Percentiles rank a stretch among this genome's conserved stretches.
These are phyloP conservation scores for Astrothelium macrocarpum DNA, from an alignment of 495 filamentous ascomycete genomes.

Conservation along the genomic window DNA sequence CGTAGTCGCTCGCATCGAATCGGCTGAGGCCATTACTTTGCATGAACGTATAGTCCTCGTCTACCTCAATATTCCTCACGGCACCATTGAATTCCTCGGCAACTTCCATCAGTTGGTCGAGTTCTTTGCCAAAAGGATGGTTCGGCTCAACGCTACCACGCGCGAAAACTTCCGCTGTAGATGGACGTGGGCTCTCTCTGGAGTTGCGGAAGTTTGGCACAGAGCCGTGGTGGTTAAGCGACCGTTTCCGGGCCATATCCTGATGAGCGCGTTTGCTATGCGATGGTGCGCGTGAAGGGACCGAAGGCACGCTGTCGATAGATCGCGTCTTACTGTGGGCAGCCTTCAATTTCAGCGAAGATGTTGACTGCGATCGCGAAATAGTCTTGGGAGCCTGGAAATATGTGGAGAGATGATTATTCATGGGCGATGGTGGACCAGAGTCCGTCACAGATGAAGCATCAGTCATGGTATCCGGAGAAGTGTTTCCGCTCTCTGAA, in stretches of 20 bases:
- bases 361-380: constrained; percentile 32
- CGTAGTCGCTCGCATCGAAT: constrained; percentile 74
- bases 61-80: constrained; percentile 37
- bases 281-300: constrained; percentile 67
- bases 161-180: constrained; percentile 37
- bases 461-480: constrained; percentile 62
- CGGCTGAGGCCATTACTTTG: constrained; percentile 60
- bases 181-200: constrained; percentile 9
- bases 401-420: constrained; percentile 72
- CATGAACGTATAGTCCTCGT: constrained; percentile 45
- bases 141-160: constrained; percentile 35
- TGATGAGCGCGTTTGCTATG: constrained; percentile 76
- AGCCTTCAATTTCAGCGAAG: neutral
- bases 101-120: constrained; percentile 67
- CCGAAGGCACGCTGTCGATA: constrained; percentile 42
- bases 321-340: constrained; percentile 13
- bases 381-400: constrained; percentile 49
- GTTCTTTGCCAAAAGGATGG: constrained; percentile 59
- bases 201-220: constrained; percentile 27
- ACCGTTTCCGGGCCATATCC: constrained; percentile 58
- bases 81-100: constrained; percentile 72
- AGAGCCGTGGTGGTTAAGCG: constrained; percentile 42
- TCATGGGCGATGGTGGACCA: constrained; percentile 48
- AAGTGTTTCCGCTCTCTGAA: constrained; percentile 9
- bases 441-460: constrained; percentile 52